Conservation (phyloP, 805 yeast species). For the Ogataea henricii region DNA sequence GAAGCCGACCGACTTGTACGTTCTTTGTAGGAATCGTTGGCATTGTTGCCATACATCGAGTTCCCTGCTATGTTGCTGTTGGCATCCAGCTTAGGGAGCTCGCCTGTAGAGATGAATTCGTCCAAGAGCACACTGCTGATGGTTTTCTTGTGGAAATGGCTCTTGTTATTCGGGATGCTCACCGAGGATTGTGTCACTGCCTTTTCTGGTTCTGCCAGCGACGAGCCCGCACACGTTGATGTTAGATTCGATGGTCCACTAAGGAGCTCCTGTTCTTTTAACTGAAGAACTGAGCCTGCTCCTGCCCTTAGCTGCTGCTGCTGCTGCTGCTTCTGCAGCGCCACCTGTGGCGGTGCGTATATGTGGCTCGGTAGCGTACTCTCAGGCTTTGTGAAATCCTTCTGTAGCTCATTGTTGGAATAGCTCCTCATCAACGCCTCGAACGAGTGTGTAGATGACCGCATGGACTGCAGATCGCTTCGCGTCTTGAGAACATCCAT, state of each 20-base stretch:
- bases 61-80: constrained; percentile 12
- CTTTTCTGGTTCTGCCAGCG: constrained; percentile 27
- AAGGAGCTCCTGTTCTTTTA: constrained; percentile 1
- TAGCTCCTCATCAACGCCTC: constrained; percentile 4
- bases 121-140: constrained; percentile 29
- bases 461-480: constrained; percentile 1
- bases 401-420: constrained; percentile 1
- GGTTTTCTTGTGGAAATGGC: constrained; percentile 27
- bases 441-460: not conserved
- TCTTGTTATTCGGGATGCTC: constrained; percentile 16
- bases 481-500: constrained; percentile 1
- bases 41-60: constrained; percentile 26
- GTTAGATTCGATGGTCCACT: not conserved
- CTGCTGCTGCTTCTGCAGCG: not conserved
- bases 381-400: constrained; percentile 5
- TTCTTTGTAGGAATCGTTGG: constrained; percentile 16
- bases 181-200: constrained; percentile 15
- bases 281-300: constrained; percentile 7
- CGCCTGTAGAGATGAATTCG: constrained; percentile 29
- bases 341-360: not conserved
- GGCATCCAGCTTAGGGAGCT: constrained; percentile 8
- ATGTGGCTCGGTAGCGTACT: not conserved
- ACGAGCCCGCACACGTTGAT: constrained; percentile 1
- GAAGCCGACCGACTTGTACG: constrained; percentile 13
- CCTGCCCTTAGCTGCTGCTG: not conserved